Conservation (phyloP, 176 grass and related monocot genomes). For the Oryza punctata region DNA sequence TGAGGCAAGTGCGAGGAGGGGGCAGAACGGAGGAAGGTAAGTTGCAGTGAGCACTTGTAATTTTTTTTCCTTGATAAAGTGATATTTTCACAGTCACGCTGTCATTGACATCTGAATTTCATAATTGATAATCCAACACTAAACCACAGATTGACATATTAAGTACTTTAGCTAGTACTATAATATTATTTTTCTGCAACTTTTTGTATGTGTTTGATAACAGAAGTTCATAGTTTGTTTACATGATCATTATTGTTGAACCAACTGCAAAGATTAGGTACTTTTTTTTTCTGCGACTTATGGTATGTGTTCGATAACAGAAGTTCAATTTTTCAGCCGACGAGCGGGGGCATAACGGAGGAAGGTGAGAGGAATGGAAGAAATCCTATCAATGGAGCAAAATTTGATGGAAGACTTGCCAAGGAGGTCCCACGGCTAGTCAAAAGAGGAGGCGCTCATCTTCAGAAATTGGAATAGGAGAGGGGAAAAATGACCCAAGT, state of each 20-base stretch:
- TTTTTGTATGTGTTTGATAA: not conserved
- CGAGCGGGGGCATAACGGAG: too few species aligned
- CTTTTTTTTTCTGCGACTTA: not conserved
- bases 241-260: slow-evolving; percentile 4
- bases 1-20: too few species aligned
- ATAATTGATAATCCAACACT: not conserved
- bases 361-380: too few species aligned
- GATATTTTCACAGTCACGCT: not conserved
- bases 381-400: too few species aligned
- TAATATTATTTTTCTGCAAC: not conserved
- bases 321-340: not conserved
- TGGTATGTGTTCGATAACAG: not conserved
- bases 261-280: slow-evolving; percentile 81
- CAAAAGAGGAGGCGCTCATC: too few species aligned
- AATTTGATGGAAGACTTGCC: too few species aligned
- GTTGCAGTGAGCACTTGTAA: not conserved
- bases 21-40: too few species aligned
- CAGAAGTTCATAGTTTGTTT: not conserved
- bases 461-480: too few species aligned
- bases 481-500: too few species aligned
- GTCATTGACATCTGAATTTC: not conserved
- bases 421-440: too few species aligned
- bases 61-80: slow-evolving; percentile 7
- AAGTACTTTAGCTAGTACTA: not conserved
- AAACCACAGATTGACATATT: not conserved